A percentile compares a stretch with the other conserved stretches of the same genome.
phyloP scores from a whole-genome alignment of 2,329 filamentous ascomycete genomes.

The Pezicula rhizophila region DNA sequence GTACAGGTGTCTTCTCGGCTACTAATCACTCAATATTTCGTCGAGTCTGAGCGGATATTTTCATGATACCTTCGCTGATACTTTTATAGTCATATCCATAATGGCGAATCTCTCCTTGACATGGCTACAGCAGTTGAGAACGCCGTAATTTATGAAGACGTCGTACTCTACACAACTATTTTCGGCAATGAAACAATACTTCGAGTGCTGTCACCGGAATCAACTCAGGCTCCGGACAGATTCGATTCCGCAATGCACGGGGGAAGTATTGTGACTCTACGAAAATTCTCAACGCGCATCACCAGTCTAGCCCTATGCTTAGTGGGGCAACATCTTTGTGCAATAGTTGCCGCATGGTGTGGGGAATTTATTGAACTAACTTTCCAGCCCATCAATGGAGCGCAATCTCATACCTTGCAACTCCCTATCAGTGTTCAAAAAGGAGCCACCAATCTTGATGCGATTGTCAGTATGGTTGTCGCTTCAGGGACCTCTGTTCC shows the following conservation, averaged over 20 bases:
- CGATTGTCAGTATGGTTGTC: constrained; percentile 21
- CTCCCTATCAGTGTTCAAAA: constrained; percentile 4
- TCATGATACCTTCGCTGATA: constrained; percentile 3
- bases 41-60: background rate
- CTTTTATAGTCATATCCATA: constrained; percentile 8
- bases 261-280: constrained; percentile 10
- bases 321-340: constrained; percentile 7
- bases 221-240: background rate
- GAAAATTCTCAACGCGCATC: constrained; percentile 10
- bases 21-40: background rate
- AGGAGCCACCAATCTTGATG: constrained; percentile 9
- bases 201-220: too few species aligned
- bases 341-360: constrained; percentile 14
- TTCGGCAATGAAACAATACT: background rate
- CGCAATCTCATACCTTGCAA: constrained; percentile 4
- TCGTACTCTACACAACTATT: constrained; percentile 19
- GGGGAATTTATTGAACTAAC: constrained; percentile 10
- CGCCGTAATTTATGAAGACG: constrained; percentile 16
- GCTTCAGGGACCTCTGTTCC: background rate
- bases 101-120: constrained; percentile 9
- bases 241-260: background rate
- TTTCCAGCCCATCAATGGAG: constrained; percentile 13
- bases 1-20: constrained; percentile 2
- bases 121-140: constrained; percentile 14
- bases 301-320: constrained; percentile 12